These are phyloP conservation scores for Trichophyton simii DNA, from an alignment of 2,329 filamentous ascomycete species.

Conservation along the genomic window DNA sequence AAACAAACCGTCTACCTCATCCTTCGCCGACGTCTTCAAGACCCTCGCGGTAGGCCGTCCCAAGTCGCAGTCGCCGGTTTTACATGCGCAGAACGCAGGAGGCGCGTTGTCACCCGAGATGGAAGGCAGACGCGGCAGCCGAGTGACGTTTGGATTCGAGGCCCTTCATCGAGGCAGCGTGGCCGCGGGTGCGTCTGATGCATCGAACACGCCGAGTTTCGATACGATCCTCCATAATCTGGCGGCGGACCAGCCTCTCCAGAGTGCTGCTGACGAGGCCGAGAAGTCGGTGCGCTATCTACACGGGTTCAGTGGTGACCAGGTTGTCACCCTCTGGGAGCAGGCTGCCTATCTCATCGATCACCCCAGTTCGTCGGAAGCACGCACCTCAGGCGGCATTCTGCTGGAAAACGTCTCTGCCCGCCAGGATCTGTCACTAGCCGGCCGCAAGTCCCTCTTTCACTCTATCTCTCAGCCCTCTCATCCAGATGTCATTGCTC, in stretches of 20 bases:
- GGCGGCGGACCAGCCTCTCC: conserved; percentile 23
- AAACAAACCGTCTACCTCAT: conserved; percentile 27
- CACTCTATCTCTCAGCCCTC: conserved; percentile 25
- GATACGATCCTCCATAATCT: conserved; percentile 26
- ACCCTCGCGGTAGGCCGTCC: conserved; percentile 29
- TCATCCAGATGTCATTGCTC: conserved; percentile 26
- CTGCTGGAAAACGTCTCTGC: conserved; percentile 27
- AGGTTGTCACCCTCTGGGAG: conserved; percentile 30
- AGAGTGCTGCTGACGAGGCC: conserved; percentile 29
- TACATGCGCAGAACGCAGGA: conserved; percentile 21
- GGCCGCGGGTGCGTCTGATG: conserved; percentile 23
- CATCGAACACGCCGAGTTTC: conserved; percentile 27
- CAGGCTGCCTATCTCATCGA: conserved; percentile 27
- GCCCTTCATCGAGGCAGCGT: conserved; percentile 33
- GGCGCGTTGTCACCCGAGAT: conserved; percentile 20
- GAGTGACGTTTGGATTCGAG: conserved; percentile 26
- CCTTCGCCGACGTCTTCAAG: conserved; percentile 33
- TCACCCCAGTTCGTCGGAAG: conserved; percentile 24
- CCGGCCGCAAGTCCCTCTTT: conserved; percentile 24
- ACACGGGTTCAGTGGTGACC: conserved; percentile 28
- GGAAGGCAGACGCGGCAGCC: conserved; percentile 24
- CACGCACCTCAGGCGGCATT: conserved; percentile 24
- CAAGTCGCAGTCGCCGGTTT: conserved; percentile 28
- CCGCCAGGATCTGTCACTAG: conserved; percentile 29
- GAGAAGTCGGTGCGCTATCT: conserved; percentile 24